A percentile compares a stretch with the other conserved stretches of the same genome.
phyloP scores from a whole-genome alignment of 2,329 filamentous ascomycete genomes.

The Diaporthe capsici region DNA sequence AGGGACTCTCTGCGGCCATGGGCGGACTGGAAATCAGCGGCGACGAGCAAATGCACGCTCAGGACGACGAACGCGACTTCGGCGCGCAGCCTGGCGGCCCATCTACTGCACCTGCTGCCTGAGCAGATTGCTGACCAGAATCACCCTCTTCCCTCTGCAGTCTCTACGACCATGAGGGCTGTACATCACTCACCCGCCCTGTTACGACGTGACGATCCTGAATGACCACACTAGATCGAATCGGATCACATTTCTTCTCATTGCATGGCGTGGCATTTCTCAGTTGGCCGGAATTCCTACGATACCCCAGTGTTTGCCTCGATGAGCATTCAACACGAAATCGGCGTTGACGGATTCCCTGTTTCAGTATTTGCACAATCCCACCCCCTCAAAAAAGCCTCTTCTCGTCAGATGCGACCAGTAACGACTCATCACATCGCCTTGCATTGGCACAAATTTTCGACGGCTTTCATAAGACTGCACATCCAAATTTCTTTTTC shows the following conservation, averaged over 20 bases:
- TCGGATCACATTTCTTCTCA: slow-evolving; percentile 37
- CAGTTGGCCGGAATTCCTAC: slow-evolving; percentile 25
- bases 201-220: slow-evolving; percentile 33
- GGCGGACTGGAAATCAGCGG: slow-evolving; percentile 38
- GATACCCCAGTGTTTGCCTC: slow-evolving; percentile 30
- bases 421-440: not conserved
- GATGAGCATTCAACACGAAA: slow-evolving; percentile 21
- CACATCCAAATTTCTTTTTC: not conserved
- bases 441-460: not conserved
- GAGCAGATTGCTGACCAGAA: not conserved
- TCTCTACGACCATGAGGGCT: slow-evolving; percentile 11
- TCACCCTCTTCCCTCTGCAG: not conserved
- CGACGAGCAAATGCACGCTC: slow-evolving; percentile 36
- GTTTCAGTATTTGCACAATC: not conserved
- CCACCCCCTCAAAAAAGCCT: not conserved
- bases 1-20: slow-evolving; percentile 35
- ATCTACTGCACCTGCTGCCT: slow-evolving; percentile 40
- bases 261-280: slow-evolving; percentile 37
- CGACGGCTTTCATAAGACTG: not conserved
- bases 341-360: slow-evolving; percentile 27
- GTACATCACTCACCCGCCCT: slow-evolving; percentile 14
- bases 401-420: not conserved
- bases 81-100: slow-evolving; percentile 24
- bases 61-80: slow-evolving; percentile 33
- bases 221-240: slow-evolving; percentile 11